These are phyloP conservation scores for Chaetoceros muelleri DNA, from an alignment of 108 stramenopile genomes.

Conservation along the genomic window DNA sequence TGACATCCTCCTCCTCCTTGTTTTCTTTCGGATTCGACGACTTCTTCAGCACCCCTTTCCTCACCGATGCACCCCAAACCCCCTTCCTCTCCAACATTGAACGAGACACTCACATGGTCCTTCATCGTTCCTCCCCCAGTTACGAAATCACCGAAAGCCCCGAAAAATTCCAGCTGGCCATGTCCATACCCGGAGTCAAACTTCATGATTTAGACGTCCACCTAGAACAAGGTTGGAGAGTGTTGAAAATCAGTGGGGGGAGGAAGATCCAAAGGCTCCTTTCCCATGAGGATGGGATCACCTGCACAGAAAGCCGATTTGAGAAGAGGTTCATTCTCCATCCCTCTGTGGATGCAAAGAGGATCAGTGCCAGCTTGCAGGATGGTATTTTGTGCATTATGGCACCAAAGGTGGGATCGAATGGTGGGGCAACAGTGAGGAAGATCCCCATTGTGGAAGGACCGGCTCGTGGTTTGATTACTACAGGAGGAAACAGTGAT, in stretches of 20 bases:
- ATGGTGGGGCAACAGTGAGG: conserved; percentile 2
- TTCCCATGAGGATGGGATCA: too few relatives aligned
- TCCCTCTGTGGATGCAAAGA: conserved; percentile 34
- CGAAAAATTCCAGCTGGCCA: conserved; percentile 43
- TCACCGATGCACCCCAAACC: too few relatives aligned
- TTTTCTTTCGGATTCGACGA: too few relatives aligned
- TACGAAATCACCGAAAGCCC: conserved; percentile 53
- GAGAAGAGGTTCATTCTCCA: conserved; percentile 51
- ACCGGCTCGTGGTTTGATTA: too few relatives aligned
- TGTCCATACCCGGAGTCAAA: conserved; percentile 63
- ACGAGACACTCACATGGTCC: too few relatives aligned
- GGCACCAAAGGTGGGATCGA: conserved; percentile 36
- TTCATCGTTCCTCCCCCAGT: conserved; percentile 37
- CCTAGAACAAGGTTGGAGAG: conserved; percentile 31
- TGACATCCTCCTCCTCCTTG: too few relatives aligned
- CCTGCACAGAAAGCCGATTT: too few relatives aligned
- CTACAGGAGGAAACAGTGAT: too few relatives aligned
- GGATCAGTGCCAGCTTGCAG: conserved; percentile 40
- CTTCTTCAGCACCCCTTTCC: too few relatives aligned
- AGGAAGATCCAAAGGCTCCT: too few relatives aligned
- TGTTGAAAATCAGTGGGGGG: conserved; percentile 20
- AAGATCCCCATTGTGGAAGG: conserved; percentile 41
- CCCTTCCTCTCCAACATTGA: too few relatives aligned
- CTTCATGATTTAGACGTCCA: conserved; percentile 37
- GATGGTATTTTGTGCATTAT: conserved; percentile 39